phyloP scores from a whole-genome alignment of 345 rosid species.

The Clausena lansium region DNA sequence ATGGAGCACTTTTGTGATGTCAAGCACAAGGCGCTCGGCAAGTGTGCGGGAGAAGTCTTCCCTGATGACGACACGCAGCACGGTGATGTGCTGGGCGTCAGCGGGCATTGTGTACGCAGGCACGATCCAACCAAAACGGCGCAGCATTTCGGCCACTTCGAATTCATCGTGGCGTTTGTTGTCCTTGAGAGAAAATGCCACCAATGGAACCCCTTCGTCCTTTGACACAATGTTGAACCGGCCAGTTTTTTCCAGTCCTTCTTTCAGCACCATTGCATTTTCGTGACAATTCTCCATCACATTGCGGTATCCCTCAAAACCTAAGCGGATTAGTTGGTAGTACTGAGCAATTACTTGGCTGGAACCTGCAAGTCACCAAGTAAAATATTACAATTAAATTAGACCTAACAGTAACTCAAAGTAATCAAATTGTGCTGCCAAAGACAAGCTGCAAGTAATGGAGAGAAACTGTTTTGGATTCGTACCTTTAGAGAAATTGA shows the following conservation, averaged over 20 bases:
- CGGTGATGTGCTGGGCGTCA: slow-evolving; percentile 82
- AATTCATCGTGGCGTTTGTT: slow-evolving; percentile 62
- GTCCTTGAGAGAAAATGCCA: slow-evolving; percentile 89
- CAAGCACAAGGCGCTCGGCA: slow-evolving; percentile 80
- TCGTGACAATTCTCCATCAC: slow-evolving; percentile 89
- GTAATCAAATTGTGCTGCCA: not conserved
- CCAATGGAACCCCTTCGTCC: slow-evolving; percentile 79
- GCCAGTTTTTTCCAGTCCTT: slow-evolving; percentile 74
- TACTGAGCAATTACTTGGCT: slow-evolving; percentile 87
- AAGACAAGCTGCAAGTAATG: not conserved
- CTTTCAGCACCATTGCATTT: slow-evolving; percentile 63
- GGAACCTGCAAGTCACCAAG: slow-evolving; percentile 41
- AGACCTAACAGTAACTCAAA: no score
- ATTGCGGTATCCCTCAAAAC: slow-evolving; percentile 78
- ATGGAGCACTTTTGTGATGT: slow-evolving; percentile 68
- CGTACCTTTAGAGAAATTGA: slow-evolving; percentile 85
- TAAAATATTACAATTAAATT: not conserved
- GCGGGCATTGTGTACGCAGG: slow-evolving; percentile 95
- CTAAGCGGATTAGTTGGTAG: slow-evolving; percentile 86
- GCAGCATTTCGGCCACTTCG: slow-evolving; percentile 72
- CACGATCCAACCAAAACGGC: slow-evolving; percentile 94
- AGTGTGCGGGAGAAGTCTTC: slow-evolving; percentile 93
- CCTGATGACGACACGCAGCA: slow-evolving; percentile 81
- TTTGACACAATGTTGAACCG: slow-evolving; percentile 77
- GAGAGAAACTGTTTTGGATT: not conserved